Evolutionary conservation across 2,329 filamentous ascomycete genomes (phyloP).

Genomic region (Epichloe scottii): DNA sequence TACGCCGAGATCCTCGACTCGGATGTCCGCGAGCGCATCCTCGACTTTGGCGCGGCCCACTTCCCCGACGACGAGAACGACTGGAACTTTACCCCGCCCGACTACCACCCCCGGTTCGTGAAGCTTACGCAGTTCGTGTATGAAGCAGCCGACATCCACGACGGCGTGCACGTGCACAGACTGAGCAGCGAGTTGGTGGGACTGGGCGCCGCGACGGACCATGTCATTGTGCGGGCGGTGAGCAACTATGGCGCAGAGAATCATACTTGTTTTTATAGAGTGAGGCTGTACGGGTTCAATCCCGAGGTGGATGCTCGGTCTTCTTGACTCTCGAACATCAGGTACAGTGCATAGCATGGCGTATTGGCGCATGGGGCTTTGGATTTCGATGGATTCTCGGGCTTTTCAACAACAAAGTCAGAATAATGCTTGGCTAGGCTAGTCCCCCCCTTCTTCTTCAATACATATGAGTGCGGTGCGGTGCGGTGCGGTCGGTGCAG

Average conservation of each 20-base stretch:
- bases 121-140: conserved; percentile 47
- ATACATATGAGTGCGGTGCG: too few species aligned
- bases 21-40: conserved; percentile 25
- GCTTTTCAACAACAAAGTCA: too few species aligned
- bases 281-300: conserved; percentile 41
- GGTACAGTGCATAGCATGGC: background rate
- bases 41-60: conserved; percentile 30
- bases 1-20: conserved; percentile 47
- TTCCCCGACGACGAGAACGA: conserved; percentile 22
- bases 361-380: background rate
- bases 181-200: conserved; percentile 37
- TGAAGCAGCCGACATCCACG: conserved; percentile 28
- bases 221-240: conserved; percentile 40
- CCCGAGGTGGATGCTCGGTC: conserved; percentile 13
- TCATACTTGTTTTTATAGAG: conserved; percentile 54
- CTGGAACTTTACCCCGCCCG: conserved; percentile 17
- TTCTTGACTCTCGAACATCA: background rate
- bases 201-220: conserved; percentile 35
- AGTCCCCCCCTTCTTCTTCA: too few species aligned
- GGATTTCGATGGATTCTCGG: background rate
- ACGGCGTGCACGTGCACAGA: conserved; percentile 39
- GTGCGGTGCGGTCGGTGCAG: too few species aligned
- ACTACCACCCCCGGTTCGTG: conserved; percentile 31
- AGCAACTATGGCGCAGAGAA: conserved; percentile 45
- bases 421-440: too few species aligned